Evolutionary conservation across 2,329 filamentous ascomycete species (phyloP).

Genomic region (Capronia coronata): DNA sequence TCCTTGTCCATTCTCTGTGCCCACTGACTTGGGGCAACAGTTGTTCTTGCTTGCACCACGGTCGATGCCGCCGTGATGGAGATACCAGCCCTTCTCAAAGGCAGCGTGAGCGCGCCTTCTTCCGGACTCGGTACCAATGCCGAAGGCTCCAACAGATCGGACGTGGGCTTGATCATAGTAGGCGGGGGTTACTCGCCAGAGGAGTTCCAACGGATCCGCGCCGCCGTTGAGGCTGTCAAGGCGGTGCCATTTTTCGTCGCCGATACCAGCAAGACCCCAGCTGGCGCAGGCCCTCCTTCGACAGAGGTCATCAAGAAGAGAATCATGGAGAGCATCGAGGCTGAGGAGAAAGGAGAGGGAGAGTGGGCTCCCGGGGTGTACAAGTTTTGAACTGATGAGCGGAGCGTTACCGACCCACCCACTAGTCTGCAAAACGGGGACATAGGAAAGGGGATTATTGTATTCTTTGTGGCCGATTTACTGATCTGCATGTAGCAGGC

Average conservation of each 20-base stretch:
- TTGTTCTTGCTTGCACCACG: slow-evolving; percentile 17
- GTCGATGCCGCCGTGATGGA: slow-evolving; percentile 14
- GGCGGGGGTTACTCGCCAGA: slow-evolving; percentile 15
- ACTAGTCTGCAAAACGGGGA: neutral
- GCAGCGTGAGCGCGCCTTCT: slow-evolving; percentile 9
- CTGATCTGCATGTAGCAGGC: no score
- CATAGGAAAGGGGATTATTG: no score
- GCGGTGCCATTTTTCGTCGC: slow-evolving; percentile 17
- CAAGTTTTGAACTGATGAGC: slow-evolving; percentile 12
- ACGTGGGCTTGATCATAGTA: slow-evolving; percentile 18
- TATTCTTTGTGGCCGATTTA: no score
- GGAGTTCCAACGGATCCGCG: slow-evolving; percentile 16
- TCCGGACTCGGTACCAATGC: slow-evolving; percentile 17
- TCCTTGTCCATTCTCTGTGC: neutral
- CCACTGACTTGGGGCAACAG: slow-evolving; percentile 8
- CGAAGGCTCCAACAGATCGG: slow-evolving; percentile 3
- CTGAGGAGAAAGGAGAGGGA: slow-evolving; percentile 10
- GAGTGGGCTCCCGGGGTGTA: slow-evolving; percentile 18
- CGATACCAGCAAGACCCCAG: slow-evolving; percentile 15
- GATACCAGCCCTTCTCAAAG: slow-evolving; percentile 19
- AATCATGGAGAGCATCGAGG: slow-evolving; percentile 16
- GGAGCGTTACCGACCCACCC: neutral
- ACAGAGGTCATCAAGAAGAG: slow-evolving; percentile 19
- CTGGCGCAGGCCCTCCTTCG: slow-evolving; percentile 14
- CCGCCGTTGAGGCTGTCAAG: slow-evolving; percentile 12